Evolutionary conservation across 768 basidiomycete genomes (phyloP).

Genomic region (Leccinum ochraceum): DNA sequence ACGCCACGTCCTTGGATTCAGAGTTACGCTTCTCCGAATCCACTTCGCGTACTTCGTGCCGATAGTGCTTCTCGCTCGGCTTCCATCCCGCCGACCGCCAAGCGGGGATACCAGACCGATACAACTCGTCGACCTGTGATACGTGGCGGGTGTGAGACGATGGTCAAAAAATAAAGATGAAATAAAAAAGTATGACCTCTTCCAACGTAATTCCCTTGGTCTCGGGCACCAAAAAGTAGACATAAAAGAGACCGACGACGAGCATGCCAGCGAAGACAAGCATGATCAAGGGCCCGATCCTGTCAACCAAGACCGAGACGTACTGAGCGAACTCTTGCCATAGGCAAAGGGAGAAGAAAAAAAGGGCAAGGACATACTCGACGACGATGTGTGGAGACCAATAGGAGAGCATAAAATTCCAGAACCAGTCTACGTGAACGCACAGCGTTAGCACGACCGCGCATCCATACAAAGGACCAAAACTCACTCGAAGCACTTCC

Average conservation of each 20-base stretch:
- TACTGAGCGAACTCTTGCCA: background rate
- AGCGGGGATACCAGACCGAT: constrained; percentile 62
- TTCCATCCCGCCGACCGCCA: constrained; percentile 66
- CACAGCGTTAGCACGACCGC: constrained; percentile 7
- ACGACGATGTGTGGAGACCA: constrained; percentile 68
- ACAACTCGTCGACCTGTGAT: constrained; percentile 71
- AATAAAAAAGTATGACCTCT: constrained; percentile 43
- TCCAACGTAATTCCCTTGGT: constrained; percentile 77
- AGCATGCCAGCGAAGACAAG: constrained; percentile 79
- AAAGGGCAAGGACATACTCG: constrained; percentile 35
- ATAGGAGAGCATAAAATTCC: constrained; percentile 77
- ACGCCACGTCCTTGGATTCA: constrained; percentile 19
- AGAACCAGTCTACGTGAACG: constrained; percentile 52
- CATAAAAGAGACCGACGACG: constrained; percentile 67
- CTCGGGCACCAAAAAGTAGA: constrained; percentile 78
- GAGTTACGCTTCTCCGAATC: constrained; percentile 26
- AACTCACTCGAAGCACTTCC: constrained; percentile 55
- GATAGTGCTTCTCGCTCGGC: constrained; percentile 45
- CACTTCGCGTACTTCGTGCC: constrained; percentile 14
- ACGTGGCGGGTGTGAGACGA: background rate
- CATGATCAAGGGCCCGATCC: constrained; percentile 74
- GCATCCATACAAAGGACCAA: background rate
- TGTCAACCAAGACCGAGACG: constrained; percentile 16
- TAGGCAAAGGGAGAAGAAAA: too few species aligned
- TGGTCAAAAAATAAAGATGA: too few species aligned